Evolutionary conservation across 257 asterid species (phyloP).

Genomic region (Penstemon eatonii): DNA sequence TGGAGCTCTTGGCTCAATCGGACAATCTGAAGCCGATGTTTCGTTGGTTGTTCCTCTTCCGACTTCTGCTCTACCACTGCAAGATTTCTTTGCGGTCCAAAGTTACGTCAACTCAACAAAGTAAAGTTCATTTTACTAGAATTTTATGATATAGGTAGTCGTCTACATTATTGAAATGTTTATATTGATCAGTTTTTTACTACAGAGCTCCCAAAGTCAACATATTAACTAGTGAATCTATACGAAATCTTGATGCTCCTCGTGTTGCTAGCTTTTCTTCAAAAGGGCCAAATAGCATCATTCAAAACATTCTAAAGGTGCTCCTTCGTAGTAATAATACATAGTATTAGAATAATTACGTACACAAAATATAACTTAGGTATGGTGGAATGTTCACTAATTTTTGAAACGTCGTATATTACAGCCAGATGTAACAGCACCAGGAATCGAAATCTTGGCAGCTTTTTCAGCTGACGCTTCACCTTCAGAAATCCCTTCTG

Average conservation of each 20-base stretch:
- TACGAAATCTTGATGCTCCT: constrained; percentile 15
- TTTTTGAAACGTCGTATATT: neutral
- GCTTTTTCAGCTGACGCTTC: constrained; percentile 19
- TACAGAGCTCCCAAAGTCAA: constrained; percentile 19
- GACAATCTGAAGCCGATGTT: neutral
- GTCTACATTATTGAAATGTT: neutral
- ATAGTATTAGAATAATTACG: too few relatives aligned
- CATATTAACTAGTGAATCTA: constrained; percentile 26
- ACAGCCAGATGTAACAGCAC: constrained; percentile 32
- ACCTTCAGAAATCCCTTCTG: neutral
- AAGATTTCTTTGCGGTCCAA: neutral
- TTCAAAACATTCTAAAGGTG: constrained; percentile 28
- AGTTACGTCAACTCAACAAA: neutral
- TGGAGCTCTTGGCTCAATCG: constrained; percentile 22
- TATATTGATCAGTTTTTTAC: neutral
- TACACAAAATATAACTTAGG: neutral
- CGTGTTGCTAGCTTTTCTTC: constrained; percentile 22
- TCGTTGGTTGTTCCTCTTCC: constrained; percentile 7
- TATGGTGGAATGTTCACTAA: too few relatives aligned
- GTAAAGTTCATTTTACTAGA: neutral
- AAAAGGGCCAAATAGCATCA: constrained; percentile 28
- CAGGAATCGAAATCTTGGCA: constrained; percentile 28
- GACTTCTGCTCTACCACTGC: neutral
- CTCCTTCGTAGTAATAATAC: neutral
- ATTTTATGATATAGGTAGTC: neutral